Conservation (phyloP, 495 filamentous ascomycete species). For the Penicillium samsonianum region DNA sequence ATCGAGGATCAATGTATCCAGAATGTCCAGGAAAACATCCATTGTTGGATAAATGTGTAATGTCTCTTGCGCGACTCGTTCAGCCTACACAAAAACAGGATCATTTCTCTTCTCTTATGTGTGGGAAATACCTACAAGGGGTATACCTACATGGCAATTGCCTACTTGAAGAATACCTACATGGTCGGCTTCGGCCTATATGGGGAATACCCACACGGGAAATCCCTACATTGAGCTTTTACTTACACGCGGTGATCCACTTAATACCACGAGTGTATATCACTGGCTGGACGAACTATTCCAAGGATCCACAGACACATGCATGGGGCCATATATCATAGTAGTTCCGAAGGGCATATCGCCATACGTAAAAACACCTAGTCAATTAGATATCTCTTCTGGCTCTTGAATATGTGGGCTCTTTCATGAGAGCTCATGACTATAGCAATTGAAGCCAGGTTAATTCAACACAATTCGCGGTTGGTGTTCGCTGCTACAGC, state of each 20-base stretch:
- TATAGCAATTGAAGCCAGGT: no score
- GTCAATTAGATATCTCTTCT: no score
- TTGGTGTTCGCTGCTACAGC: no score
- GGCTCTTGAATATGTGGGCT: no score
- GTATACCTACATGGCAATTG: conserved; percentile 1
- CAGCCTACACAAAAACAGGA: not conserved
- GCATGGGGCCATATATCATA: no score
- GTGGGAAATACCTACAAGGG: conserved; percentile 8
- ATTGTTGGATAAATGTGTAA: conserved; percentile 44
- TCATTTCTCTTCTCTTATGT: not conserved
- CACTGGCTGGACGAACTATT: not conserved
- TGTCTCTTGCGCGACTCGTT: not conserved
- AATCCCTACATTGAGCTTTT: conserved; percentile 6
- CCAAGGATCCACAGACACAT: not conserved
- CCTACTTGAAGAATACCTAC: conserved; percentile 9
- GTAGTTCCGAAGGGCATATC: no score
- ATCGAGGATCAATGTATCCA: conserved; percentile 72
- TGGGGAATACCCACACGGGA: conserved; percentile 4
- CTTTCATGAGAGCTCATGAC: no score
- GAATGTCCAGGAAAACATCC: conserved; percentile 76
- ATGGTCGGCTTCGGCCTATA: no score
- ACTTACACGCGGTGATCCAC: not conserved
- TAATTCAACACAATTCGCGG: no score
- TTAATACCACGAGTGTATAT: conserved; percentile 3
- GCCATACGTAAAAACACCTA: no score